These are phyloP conservation scores for Claviceps purpurea DNA, from an alignment of 2,329 filamentous ascomycete species.

Conservation along the genomic window DNA sequence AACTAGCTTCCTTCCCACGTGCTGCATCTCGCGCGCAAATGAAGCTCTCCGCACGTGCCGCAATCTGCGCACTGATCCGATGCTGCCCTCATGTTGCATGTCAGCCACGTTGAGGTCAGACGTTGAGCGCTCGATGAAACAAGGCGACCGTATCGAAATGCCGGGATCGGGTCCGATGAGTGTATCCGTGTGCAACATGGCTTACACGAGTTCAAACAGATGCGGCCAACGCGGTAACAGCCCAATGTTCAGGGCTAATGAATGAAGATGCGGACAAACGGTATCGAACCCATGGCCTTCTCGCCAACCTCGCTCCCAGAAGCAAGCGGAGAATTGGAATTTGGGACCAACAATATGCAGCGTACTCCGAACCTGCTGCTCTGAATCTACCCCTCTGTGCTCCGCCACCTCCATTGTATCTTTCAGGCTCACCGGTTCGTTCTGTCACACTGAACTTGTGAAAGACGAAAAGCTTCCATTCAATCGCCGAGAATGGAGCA, in stretches of 20 bases:
- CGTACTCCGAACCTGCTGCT: background rate
- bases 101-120: background rate
- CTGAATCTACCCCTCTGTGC: background rate
- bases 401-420: background rate
- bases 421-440: background rate
- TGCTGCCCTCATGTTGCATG: background rate
- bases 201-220: conserved; percentile 3
- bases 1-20: background rate
- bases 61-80: background rate
- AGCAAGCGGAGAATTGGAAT: background rate
- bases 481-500: background rate
- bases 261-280: background rate
- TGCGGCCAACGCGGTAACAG: background rate
- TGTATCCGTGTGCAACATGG: conserved; percentile 2
- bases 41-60: background rate
- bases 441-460: background rate
- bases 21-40: background rate
- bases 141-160: conserved; percentile 1
- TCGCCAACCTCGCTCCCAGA: background rate
- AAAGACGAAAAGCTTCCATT: background rate
- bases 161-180: background rate
- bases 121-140: background rate
- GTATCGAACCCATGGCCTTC: background rate
- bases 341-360: background rate
- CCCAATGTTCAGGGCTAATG: background rate